phyloP scores from a whole-genome alignment of 2,329 filamentous ascomycete species.

The Pezicula neosporulosa region DNA sequence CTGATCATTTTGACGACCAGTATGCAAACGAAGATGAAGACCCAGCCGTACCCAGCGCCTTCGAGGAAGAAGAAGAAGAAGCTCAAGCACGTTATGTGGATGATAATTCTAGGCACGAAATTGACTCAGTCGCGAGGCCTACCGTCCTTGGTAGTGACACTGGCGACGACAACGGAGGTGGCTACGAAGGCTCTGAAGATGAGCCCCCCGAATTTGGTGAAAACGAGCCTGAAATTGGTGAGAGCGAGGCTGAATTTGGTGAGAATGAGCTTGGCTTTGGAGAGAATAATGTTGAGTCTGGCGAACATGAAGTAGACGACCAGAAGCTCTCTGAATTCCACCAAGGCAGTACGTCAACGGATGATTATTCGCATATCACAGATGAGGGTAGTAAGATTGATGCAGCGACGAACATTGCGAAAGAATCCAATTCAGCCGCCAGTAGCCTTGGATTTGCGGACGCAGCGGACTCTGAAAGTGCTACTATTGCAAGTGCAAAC shows the following conservation, averaged over 20 bases:
- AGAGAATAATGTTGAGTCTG: background rate
- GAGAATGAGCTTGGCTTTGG: background rate
- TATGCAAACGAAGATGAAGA: background rate
- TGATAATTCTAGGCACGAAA: no score
- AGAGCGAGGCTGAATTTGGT: background rate
- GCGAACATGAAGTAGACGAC: slow-evolving; percentile 3
- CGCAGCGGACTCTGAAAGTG: slow-evolving; percentile 4
- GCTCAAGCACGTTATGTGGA: no score
- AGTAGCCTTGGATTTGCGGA: slow-evolving; percentile 1
- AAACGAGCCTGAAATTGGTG: slow-evolving; percentile 1
- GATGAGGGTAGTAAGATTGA: background rate
- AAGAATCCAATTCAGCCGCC: background rate
- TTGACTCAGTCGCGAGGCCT: no score
- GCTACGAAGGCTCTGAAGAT: background rate
- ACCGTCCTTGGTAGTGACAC: no score
- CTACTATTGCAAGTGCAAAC: slow-evolving; percentile 4
- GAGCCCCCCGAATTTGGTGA: slow-evolving; percentile 1
- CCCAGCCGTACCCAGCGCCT: background rate
- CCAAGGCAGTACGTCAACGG: background rate
- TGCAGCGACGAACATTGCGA: background rate
- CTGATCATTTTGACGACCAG: background rate
- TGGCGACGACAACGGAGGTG: background rate
- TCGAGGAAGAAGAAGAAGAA: background rate
- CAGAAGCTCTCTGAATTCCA: slow-evolving; percentile 2
- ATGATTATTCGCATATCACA: no score